Conservation (phyloP, 768 basidiomycete genomes). For the Serendipita indica region DNA sequence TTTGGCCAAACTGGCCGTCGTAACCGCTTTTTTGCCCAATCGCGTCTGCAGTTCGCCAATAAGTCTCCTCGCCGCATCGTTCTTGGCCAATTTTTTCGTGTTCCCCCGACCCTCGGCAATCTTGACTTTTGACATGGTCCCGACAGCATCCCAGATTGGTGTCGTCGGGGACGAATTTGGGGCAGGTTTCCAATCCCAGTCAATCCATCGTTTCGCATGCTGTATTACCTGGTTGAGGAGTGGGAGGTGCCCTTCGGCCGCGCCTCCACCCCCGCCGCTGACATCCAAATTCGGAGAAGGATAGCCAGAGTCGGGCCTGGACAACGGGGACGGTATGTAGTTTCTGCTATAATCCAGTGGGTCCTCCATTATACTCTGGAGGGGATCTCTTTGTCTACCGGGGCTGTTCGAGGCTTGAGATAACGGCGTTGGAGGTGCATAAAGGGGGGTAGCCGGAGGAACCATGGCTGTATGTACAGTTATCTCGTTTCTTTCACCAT, state of each 20-base stretch:
- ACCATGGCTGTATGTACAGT: too few relatives aligned
- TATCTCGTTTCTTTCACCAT: too few relatives aligned
- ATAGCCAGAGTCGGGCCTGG: too few relatives aligned
- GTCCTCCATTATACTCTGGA: too few relatives aligned
- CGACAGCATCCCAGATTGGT: constrained; percentile 58
- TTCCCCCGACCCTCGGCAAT: constrained; percentile 50
- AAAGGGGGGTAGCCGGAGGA: too few relatives aligned
- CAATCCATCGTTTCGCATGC: constrained; percentile 39
- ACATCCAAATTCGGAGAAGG: too few relatives aligned
- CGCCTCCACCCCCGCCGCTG: too few relatives aligned
- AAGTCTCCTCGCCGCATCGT: constrained; percentile 44
- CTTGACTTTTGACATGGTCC: constrained; percentile 43
- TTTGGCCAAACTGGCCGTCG: not conserved
- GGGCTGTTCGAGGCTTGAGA: too few relatives aligned
- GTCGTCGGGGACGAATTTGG: constrained; percentile 44
- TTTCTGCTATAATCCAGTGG: too few relatives aligned
- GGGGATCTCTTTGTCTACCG: too few relatives aligned
- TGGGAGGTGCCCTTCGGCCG: constrained; percentile 44
- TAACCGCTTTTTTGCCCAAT: not conserved
- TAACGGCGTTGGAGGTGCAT: too few relatives aligned
- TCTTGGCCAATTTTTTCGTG: constrained; percentile 67
- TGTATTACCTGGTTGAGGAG: constrained; percentile 68
- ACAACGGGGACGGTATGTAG: too few relatives aligned
- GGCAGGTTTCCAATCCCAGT: constrained; percentile 50
- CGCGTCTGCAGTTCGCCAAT: not conserved